Percentiles rank a stretch among this genome's conserved stretches.
Evolutionary conservation across 1,284 basidiomycete species (phyloP).

Genomic region (Porodaedalea pini): DNA sequence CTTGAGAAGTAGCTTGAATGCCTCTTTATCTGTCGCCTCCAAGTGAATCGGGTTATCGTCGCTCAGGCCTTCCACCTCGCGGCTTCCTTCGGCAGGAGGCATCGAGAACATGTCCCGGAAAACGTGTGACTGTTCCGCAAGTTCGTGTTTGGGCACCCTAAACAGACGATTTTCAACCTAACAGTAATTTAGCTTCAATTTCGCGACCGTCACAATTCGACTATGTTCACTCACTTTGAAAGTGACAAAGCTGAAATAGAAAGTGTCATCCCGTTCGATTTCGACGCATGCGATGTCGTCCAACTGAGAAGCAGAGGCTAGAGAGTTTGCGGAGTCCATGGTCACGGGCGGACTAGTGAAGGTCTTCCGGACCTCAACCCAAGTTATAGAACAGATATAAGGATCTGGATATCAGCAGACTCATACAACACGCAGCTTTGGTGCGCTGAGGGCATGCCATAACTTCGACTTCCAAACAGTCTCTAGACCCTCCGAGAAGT

Average conservation of each 20-base stretch:
- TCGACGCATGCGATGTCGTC: neutral
- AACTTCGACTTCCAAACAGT: too few relatives aligned
- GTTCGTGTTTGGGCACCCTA: neutral
- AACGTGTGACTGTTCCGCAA: slow-evolving; percentile 5
- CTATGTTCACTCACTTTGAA: neutral
- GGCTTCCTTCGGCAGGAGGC: neutral
- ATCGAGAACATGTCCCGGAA: slow-evolving; percentile 15
- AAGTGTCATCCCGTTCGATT: neutral
- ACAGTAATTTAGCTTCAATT: neutral
- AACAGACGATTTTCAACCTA: slow-evolving; percentile 12
- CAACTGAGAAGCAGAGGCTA: neutral
- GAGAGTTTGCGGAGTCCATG: neutral
- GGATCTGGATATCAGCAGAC: too few relatives aligned
- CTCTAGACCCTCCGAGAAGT: too few relatives aligned
- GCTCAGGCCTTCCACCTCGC: slow-evolving; percentile 1
- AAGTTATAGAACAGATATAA: too few relatives aligned
- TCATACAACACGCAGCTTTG: neutral
- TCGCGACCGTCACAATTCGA: neutral
- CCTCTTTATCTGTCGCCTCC: slow-evolving; percentile 1
- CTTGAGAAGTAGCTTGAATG: slow-evolving; percentile 9
- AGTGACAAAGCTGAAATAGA: neutral
- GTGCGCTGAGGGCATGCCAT: neutral
- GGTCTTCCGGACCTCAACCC: too few relatives aligned
- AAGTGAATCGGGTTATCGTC: slow-evolving; percentile 7
- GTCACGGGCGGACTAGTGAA: neutral